phyloP scores from a whole-genome alignment of 2,329 filamentous ascomycete genomes.

The Fusarium cyanostomum region DNA sequence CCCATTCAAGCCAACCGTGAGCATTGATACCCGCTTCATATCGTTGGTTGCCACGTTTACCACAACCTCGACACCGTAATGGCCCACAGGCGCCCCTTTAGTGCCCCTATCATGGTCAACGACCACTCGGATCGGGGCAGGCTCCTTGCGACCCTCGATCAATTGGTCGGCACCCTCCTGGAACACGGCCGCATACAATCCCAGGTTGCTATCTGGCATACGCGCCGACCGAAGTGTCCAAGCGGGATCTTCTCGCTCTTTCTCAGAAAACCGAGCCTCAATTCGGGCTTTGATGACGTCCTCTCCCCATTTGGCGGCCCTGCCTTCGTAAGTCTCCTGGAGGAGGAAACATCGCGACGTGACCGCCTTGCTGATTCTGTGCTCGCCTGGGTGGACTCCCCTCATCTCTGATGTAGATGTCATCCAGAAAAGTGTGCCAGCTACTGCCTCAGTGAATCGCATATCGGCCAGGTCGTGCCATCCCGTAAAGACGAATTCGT shows the following conservation, averaged over 20 bases:
- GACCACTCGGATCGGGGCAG: conserved; percentile 76
- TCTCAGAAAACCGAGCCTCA: conserved; percentile 83
- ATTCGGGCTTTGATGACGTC: conserved; percentile 88
- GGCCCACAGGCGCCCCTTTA: conserved; percentile 71
- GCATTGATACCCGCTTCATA: conserved; percentile 59
- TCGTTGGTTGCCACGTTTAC: conserved; percentile 69
- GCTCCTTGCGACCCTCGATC: conserved; percentile 71
- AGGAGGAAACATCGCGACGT: conserved; percentile 76
- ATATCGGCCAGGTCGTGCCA: conserved; percentile 75
- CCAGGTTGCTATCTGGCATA: conserved; percentile 68
- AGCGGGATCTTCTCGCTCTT: conserved; percentile 80
- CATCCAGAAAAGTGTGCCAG: conserved; percentile 74
- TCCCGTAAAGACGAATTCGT: conserved; percentile 79
- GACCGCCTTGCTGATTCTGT: conserved; percentile 55
- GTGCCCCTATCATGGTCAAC: conserved; percentile 75
- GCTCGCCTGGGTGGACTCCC: conserved; percentile 59
- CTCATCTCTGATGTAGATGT: conserved; percentile 70
- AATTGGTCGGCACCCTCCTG: conserved; percentile 73
- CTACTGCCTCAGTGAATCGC: conserved; percentile 75
- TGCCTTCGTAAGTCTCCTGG: conserved; percentile 79
- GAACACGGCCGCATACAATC: conserved; percentile 73
- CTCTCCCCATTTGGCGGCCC: conserved; percentile 79
- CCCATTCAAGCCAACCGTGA: conserved; percentile 72
- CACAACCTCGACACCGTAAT: conserved; percentile 76
- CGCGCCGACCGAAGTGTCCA: conserved; percentile 82